Conservation (phyloP, 2,329 filamentous ascomycete genomes). For the Cladophialophora immunda region DNA sequence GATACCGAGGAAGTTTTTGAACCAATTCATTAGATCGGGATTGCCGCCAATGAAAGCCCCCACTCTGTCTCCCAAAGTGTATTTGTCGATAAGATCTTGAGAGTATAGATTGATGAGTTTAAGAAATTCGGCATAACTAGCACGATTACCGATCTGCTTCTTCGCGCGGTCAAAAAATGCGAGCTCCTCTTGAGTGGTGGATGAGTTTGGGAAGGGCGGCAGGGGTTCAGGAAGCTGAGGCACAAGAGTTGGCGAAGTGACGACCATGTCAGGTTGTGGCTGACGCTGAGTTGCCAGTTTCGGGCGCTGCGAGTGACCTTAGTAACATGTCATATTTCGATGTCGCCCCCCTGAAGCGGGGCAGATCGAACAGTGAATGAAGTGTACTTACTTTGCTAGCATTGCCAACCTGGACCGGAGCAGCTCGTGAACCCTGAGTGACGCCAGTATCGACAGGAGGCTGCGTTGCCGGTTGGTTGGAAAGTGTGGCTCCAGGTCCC, state of each 20-base stretch:
- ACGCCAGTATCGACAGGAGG: constrained; percentile 47
- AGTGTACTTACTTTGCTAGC: constrained; percentile 60
- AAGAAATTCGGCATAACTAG: constrained; percentile 92
- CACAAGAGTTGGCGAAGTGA: constrained; percentile 79
- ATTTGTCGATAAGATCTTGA: constrained; percentile 88
- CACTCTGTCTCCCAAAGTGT: constrained; percentile 82
- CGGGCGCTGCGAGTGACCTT: constrained; percentile 31
- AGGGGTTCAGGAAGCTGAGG: constrained; percentile 89
- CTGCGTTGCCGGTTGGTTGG: constrained; percentile 42
- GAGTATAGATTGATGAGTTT: constrained; percentile 97
- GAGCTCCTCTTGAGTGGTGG: constrained; percentile 84
- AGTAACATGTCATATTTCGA: neutral
- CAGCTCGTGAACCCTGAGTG: constrained; percentile 46
- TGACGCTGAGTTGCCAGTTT: constrained; percentile 36
- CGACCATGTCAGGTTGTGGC: constrained; percentile 61
- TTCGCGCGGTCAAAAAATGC: constrained; percentile 96
- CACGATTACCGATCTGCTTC: constrained; percentile 93
- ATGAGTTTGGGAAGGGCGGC: constrained; percentile 74
- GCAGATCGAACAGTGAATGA: constrained; percentile 9
- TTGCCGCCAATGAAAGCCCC: constrained; percentile 87
- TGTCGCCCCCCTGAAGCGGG: neutral
- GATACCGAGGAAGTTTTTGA: constrained; percentile 83
- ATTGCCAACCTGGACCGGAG: constrained; percentile 51
- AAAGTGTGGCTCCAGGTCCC: constrained; percentile 52
- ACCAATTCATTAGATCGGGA: constrained; percentile 85